Percentiles rank a stretch among this genome's conserved stretches.
These are phyloP conservation scores for Cyberlindnera suaveolens DNA, from an alignment of 805 yeast species.

Conservation along the genomic window DNA sequence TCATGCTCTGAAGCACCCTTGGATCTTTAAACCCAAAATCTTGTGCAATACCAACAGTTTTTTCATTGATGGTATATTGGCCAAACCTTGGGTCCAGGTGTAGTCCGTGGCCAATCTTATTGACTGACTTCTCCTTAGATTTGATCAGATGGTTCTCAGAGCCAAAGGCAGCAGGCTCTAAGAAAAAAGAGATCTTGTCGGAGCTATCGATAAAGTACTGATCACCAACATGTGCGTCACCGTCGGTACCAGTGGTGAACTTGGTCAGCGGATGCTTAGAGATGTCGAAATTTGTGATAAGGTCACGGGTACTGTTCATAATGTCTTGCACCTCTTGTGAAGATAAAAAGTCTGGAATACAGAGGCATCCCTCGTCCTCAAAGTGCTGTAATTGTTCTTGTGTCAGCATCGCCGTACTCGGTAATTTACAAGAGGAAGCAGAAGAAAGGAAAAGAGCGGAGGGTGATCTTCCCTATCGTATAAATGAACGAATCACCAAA, in stretches of 20 bases:
- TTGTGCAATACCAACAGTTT: slow-evolving; percentile 44
- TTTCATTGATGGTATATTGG: slow-evolving; percentile 43
- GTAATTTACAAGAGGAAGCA: background rate
- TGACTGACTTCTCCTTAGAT: slow-evolving; percentile 53
- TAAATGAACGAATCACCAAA: too few species aligned
- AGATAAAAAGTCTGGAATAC: slow-evolving; percentile 49
- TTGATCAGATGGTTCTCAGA: slow-evolving; percentile 41
- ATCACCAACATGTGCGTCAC: slow-evolving; percentile 63
- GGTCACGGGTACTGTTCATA: slow-evolving; percentile 34
- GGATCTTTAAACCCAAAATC: slow-evolving; percentile 56
- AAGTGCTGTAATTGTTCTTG: slow-evolving; percentile 44
- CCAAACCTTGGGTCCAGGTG: slow-evolving; percentile 50
- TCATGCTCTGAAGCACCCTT: slow-evolving; percentile 70
- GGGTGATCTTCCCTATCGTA: too few species aligned
- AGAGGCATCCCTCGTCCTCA: slow-evolving; percentile 53
- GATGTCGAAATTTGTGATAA: slow-evolving; percentile 46
- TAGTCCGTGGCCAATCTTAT: slow-evolving; percentile 76
- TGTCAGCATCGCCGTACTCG: background rate
- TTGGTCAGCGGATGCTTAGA: slow-evolving; percentile 59
- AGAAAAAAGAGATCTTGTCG: slow-evolving; percentile 62
- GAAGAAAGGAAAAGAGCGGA: background rate
- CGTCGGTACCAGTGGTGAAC: slow-evolving; percentile 52
- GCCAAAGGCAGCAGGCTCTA: slow-evolving; percentile 67
- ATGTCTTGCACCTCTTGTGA: slow-evolving; percentile 34
- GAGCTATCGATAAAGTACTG: slow-evolving; percentile 63